Percentiles rank a stretch among this genome's conserved stretches.
Evolutionary conservation across 306 rosid species (phyloP).

Genomic region (Rubus idaeus): DNA sequence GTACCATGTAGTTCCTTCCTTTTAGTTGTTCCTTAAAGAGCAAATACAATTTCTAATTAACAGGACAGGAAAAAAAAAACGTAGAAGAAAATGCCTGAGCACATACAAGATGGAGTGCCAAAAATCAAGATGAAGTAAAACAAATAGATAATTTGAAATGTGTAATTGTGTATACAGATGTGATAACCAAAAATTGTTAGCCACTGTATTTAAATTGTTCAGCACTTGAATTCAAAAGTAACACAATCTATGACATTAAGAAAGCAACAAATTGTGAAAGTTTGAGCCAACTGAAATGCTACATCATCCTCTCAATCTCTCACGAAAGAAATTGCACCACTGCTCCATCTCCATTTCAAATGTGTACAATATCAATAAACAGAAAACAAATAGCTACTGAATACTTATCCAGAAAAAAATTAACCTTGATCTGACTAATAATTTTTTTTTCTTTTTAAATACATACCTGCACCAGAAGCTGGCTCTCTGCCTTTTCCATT

Average conservation of each 20-base stretch:
- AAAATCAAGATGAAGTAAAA: conserved; percentile 5
- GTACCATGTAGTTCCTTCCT: conserved; percentile 93
- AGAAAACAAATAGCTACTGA: neutral
- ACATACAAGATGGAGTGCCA: conserved; percentile 5
- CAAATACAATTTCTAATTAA: conserved; percentile 25
- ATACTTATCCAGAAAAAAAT: neutral
- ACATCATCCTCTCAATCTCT: neutral
- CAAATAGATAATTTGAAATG: neutral
- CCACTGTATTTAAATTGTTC: neutral
- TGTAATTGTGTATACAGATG: neutral
- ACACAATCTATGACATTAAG: neutral
- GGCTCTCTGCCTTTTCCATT: conserved; percentile 46
- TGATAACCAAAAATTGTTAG: neutral
- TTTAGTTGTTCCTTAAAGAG: conserved; percentile 75
- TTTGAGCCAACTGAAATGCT: neutral
- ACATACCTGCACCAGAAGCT: conserved; percentile 63
- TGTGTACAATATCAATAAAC: neutral
- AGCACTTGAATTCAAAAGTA: neutral
- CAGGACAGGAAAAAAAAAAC: neutral
- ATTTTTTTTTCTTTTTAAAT: neutral
- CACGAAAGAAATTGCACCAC: neutral
- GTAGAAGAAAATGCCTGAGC: conserved; percentile 20
- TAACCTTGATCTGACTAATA: neutral
- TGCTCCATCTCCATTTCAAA: neutral
- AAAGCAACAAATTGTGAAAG: neutral